Evolutionary conservation across 495 filamentous ascomycete genomes (phyloP).

Genomic region (Penicillium maclennaniae): DNA sequence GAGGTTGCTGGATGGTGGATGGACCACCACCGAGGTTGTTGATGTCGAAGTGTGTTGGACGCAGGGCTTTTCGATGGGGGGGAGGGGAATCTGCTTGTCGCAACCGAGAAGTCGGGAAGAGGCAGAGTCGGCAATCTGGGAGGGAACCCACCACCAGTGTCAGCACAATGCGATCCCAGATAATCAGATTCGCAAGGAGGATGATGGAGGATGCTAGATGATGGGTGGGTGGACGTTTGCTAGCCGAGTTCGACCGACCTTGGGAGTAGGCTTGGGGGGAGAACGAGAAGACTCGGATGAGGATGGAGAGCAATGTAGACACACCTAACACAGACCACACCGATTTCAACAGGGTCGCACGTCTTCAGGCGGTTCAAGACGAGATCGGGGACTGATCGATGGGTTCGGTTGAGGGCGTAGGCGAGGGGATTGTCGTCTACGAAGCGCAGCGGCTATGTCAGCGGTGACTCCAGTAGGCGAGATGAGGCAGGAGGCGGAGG

Average conservation of each 20-base stretch:
- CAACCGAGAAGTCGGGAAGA: slow-evolving; percentile 38
- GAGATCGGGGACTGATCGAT: slow-evolving; percentile 22
- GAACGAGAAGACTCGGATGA: slow-evolving; percentile 35
- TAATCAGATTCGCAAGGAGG: slow-evolving; percentile 16
- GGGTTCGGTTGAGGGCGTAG: slow-evolving; percentile 23
- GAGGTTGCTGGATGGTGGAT: slow-evolving; percentile 30
- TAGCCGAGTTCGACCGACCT: slow-evolving; percentile 35
- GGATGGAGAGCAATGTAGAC: slow-evolving; percentile 37
- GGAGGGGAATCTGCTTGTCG: slow-evolving; percentile 37
- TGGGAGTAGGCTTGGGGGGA: slow-evolving; percentile 27
- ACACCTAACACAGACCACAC: slow-evolving; percentile 33
- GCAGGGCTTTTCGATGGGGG: slow-evolving; percentile 38
- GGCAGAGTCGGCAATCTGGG: slow-evolving; percentile 28
- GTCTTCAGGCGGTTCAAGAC: slow-evolving; percentile 16
- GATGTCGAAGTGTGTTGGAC: slow-evolving; percentile 25
- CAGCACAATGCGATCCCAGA: slow-evolving; percentile 26
- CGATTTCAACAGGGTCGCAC: slow-evolving; percentile 30
- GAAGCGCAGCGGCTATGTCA: slow-evolving; percentile 45
- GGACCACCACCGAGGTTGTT: slow-evolving; percentile 36
- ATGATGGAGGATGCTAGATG: slow-evolving; percentile 15
- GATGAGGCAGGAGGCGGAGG: slow-evolving; percentile 6
- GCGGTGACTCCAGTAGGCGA: slow-evolving; percentile 34
- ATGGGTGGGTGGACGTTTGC: slow-evolving; percentile 24
- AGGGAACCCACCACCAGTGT: slow-evolving; percentile 18
- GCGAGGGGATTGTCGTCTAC: slow-evolving; percentile 33